These are phyloP conservation scores for Sanghuangporus sanghuang DNA, from an alignment of 1,284 basidiomycete genomes.

Conservation along the genomic window DNA sequence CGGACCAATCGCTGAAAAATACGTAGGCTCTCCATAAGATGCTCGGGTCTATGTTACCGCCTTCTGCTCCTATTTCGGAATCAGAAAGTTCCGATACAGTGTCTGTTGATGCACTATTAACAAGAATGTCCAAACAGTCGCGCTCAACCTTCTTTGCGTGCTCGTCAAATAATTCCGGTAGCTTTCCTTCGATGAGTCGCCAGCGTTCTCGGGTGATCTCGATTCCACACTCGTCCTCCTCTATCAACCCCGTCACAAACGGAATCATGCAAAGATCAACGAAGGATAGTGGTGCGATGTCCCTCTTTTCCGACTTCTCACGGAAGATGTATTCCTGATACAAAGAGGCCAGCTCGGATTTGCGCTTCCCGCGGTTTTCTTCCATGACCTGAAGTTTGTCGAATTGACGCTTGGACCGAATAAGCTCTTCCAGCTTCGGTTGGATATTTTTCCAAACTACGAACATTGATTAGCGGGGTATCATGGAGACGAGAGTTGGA, in stretches of 20 bases:
- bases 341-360: not conserved
- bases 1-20: not conserved
- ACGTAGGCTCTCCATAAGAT: not conserved
- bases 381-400: not conserved
- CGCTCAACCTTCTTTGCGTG: not conserved
- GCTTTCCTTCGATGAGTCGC: not conserved
- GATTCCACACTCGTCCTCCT: not conserved
- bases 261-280: not conserved
- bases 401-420: not conserved
- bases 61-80: not conserved
- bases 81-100: not conserved
- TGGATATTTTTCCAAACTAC: not conserved
- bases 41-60: not conserved
- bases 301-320: not conserved
- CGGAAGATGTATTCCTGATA: not conserved
- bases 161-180: not conserved
- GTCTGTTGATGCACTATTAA: not conserved
- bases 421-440: not conserved
- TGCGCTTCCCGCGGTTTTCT: not conserved
- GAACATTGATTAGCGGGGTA: not conserved
- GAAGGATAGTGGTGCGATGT: not conserved
- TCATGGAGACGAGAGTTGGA: too few relatives aligned
- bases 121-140: not conserved
- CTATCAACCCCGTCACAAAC: not conserved
- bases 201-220: slow-evolving; percentile 2